A percentile compares a stretch with the other conserved stretches of the same genome.
Evolutionary conservation across 2,329 filamentous ascomycete genomes (phyloP).

Genomic region (Lachnellula hyalina): DNA sequence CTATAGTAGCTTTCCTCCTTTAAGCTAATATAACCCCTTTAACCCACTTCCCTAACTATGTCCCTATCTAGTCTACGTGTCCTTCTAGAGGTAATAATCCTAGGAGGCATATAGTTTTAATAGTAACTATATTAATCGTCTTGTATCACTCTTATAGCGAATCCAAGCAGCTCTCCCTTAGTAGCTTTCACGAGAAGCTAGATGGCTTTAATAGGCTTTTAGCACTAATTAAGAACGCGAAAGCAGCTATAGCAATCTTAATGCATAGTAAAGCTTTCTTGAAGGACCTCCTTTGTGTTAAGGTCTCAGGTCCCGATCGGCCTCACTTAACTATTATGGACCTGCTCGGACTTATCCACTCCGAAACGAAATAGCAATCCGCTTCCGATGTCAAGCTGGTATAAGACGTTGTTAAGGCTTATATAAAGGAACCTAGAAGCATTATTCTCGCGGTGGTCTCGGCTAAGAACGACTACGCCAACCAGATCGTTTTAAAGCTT

Average conservation of each 20-base stretch:
- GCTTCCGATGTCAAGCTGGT: conserved; percentile 41
- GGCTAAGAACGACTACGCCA: conserved; percentile 2
- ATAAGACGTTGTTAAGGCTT: conserved; percentile 40
- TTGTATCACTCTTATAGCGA: conserved; percentile 7
- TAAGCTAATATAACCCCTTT: too few species aligned
- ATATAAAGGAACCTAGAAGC: conserved; percentile 45
- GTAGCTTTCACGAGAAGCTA: conserved; percentile 12
- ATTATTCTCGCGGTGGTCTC: conserved; percentile 36
- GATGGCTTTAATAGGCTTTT: conserved; percentile 9
- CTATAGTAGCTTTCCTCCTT: too few species aligned
- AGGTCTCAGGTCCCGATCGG: conserved; percentile 25
- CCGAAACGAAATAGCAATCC: conserved; percentile 40
- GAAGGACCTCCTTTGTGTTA: conserved; percentile 12
- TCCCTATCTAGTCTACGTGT: too few species aligned
- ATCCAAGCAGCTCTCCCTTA: conserved; percentile 6
- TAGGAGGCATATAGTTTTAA: too few species aligned
- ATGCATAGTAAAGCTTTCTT: conserved; percentile 19
- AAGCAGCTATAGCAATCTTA: conserved; percentile 7
- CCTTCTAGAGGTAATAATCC: too few species aligned
- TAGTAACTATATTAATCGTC: conserved; percentile 12
- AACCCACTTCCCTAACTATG: too few species aligned
- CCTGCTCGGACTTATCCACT: conserved; percentile 50
- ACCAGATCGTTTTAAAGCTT: conserved; percentile 2
- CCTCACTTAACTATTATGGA: conserved; percentile 54
- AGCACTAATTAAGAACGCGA: conserved; percentile 15